Evolutionary conservation across 139 green algal species (phyloP), one percentile per base, ranked within the genome.

Genomic region (Chlamydomonas incerta): DNA sequence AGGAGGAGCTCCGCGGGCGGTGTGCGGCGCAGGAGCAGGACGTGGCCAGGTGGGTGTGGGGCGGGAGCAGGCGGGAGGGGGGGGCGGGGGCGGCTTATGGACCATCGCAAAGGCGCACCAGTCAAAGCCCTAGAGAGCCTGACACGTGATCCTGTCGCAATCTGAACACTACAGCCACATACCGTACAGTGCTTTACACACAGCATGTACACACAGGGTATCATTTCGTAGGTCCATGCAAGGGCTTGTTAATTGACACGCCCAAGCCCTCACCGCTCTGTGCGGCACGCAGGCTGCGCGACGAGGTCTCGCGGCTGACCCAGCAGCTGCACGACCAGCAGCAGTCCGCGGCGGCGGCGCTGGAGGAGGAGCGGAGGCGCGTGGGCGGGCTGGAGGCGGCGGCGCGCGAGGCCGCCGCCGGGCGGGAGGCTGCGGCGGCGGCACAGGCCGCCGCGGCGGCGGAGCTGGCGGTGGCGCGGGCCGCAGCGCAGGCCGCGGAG

Each of bases 291-390:
- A 91, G 86, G 86, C 81, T 90, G 26, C 74, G 82, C 1, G 87
- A 82, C 2, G 81, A 90, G 55, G 33, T 90, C 63, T 74, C 79
- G n/a, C 68, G 70, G n/a, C 58, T 65, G 55, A 85, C 80, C 55
- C 76, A 80, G 47, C 88, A 57, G 41, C 84, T 88, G 58, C 75
- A 80, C 4, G 88, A 92, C n/a, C 82, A 91, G 73, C 86, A 92
- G 31, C 74, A 86, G 0, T 52, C 83, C 17, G 87, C 74, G 17
- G 74, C 87, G 1, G 82, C 72, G 2, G 87, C 80, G 33, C 70
- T 89, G 20, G 80, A 88, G 57, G 84, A 86, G 24, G 84, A 88
- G 60, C 75, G 85, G 13, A 71, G 86, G 34, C 84, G 74, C 1
- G 52, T 57, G 9, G 35, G 65, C 11, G 75, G 65, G 6, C 35